Conservation (phyloP, 495 filamentous ascomycete genomes). For the Aspergillus coremiiformis region DNA sequence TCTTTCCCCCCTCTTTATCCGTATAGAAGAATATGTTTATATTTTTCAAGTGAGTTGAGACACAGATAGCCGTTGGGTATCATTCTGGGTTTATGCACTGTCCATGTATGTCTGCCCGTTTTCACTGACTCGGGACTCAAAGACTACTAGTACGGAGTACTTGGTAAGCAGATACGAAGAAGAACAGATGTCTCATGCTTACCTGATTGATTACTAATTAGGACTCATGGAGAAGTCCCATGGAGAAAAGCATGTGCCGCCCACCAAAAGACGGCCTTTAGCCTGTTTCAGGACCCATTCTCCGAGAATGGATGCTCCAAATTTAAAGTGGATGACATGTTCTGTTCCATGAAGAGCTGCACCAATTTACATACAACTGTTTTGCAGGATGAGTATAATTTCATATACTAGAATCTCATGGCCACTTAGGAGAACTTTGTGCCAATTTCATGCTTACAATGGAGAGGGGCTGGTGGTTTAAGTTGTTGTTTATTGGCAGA, state of each 20-base stretch:
- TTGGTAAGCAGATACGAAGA: neutral
- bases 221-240: too few relatives aligned
- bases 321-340: conserved; percentile 9
- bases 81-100: conserved; percentile 1
- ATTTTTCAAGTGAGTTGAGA: neutral
- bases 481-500: too few relatives aligned
- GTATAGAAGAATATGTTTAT: neutral
- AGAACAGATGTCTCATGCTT: neutral
- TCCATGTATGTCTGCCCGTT: neutral
- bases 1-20: neutral
- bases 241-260: conserved; percentile 20
- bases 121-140: too few relatives aligned
- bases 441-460: neutral
- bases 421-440: neutral
- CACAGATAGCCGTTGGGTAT: neutral
- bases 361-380: neutral
- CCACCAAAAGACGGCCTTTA: conserved; percentile 12
- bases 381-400: neutral
- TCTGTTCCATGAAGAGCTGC: conserved; percentile 4
- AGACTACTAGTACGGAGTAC: neutral
- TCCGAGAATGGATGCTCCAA: conserved; percentile 6
- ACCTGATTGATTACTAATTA: conserved; percentile 10
- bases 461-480: neutral
- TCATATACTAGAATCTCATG: neutral
- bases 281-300: conserved; percentile 16